Conservation (phyloP, 495 filamentous ascomycete genomes). For the Melanomma pulvis-pyrius region DNA sequence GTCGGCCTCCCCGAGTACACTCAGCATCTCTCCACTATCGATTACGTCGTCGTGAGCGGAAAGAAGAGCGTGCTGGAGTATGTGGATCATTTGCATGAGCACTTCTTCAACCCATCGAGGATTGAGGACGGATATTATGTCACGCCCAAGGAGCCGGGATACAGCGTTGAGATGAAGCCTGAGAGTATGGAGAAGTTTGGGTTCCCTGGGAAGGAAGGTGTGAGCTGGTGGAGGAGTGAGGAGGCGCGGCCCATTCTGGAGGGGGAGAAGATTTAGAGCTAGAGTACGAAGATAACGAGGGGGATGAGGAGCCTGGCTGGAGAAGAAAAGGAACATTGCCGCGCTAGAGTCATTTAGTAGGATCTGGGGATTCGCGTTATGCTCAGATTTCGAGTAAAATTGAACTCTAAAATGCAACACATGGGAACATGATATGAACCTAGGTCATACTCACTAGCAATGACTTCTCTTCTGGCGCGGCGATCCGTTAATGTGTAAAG, state of each 20-base stretch:
- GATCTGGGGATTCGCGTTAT: too few species aligned
- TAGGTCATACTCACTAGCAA: too few species aligned
- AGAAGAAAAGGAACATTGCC: neutral
- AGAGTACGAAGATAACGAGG: neutral
- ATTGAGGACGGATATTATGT: conserved; percentile 87
- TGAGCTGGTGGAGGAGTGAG: conserved; percentile 72
- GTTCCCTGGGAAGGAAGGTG: conserved; percentile 74
- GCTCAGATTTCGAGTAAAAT: too few species aligned
- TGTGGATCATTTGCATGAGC: conserved; percentile 92
- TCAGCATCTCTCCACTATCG: conserved; percentile 89
- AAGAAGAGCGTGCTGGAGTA: conserved; percentile 84
- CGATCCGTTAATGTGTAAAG: too few species aligned
- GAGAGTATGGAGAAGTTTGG: conserved; percentile 79
- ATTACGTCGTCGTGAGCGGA: conserved; percentile 86
- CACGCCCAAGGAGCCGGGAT: conserved; percentile 79
- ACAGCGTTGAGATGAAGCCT: conserved; percentile 90
- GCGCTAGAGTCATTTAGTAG: too few species aligned
- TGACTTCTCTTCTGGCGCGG: too few species aligned
- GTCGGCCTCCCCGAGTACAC: conserved; percentile 94
- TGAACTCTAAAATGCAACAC: too few species aligned
- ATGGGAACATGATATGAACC: too few species aligned
- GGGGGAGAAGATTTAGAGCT: conserved; percentile 43
- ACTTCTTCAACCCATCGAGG: conserved; percentile 79
- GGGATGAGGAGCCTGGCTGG: neutral
- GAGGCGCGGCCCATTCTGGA: conserved; percentile 48